A percentile compares a stretch with the other conserved stretches of the same genome.
Conservation (phyloP, 1,139 yeast species). For the Saccharomyces hybrid region DNA sequence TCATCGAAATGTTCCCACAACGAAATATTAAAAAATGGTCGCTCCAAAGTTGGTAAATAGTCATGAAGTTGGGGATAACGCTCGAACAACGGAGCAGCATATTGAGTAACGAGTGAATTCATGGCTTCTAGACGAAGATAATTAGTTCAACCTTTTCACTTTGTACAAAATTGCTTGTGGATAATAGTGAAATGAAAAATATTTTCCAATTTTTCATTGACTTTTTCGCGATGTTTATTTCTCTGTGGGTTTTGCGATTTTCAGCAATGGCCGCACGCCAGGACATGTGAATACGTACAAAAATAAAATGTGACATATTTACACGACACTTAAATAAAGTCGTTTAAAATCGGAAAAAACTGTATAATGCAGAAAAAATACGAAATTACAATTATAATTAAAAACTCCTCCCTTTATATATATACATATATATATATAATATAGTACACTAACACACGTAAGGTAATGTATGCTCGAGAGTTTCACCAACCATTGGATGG, state of each 20-base stretch:
- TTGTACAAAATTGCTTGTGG: neutral
- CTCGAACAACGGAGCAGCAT: constrained; percentile 13
- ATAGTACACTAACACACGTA: neutral
- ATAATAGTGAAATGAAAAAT: neutral
- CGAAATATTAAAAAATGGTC: constrained; percentile 52
- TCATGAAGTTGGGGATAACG: constrained; percentile 11
- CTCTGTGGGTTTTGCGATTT: neutral
- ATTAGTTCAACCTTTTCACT: neutral
- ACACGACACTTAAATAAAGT: neutral
- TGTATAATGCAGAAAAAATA: neutral
- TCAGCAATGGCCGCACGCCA: neutral
- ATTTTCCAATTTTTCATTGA: neutral
- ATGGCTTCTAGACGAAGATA: neutral
- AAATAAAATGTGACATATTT: neutral
- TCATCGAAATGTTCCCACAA: constrained; percentile 57
- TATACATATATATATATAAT: neutral
- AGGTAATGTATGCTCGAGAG: neutral
- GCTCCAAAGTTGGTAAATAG: constrained; percentile 46
- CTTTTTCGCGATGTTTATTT: neutral
- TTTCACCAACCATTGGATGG: neutral
- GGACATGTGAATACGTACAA: neutral
- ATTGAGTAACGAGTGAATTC: constrained; percentile 3
- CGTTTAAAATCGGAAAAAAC: neutral
- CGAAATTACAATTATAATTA: neutral
- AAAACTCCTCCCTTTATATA: neutral